phyloP scores from a whole-genome alignment of 225 moss, liverwort and hornwort genomes.

The Marchantia paleacea region DNA sequence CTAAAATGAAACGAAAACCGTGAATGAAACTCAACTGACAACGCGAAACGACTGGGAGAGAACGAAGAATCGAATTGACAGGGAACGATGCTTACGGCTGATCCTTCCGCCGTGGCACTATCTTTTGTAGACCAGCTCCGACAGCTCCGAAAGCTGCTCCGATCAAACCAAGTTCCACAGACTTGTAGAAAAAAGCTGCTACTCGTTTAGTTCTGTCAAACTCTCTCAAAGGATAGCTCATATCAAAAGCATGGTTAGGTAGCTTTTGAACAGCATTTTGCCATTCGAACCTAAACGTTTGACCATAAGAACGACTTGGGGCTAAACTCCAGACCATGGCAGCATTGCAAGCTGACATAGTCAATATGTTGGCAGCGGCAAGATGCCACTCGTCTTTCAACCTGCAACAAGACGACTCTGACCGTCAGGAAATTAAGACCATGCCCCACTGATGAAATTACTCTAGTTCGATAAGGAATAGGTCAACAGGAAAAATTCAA shows the following conservation, averaged over 20 bases:
- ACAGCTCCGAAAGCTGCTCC: slow-evolving; percentile 66
- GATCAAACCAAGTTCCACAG: slow-evolving; percentile 66
- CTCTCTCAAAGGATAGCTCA: slow-evolving; percentile 82
- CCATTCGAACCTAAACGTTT: slow-evolving; percentile 86
- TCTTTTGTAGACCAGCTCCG: slow-evolving; percentile 68
- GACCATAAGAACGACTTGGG: slow-evolving; percentile 89
- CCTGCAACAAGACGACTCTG: slow-evolving; percentile 42
- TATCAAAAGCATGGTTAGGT: slow-evolving; percentile 83
- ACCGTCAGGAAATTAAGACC: not conserved
- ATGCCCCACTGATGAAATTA: not conserved
- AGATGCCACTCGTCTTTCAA: slow-evolving; percentile 94
- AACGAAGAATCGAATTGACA: not conserved
- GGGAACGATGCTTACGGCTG: slow-evolving; percentile 29
- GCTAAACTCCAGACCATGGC: slow-evolving; percentile 84
- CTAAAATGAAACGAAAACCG: not conserved
- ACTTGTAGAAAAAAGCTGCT: slow-evolving; percentile 78
- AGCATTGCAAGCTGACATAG: slow-evolving; percentile 78
- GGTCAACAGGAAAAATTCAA: not conserved
- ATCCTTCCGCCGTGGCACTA: slow-evolving; percentile 62
- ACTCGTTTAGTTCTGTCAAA: slow-evolving; percentile 80
- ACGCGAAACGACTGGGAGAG: not conserved
- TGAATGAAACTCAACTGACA: not conserved
- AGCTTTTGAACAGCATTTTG: slow-evolving; percentile 90
- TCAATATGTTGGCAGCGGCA: slow-evolving; percentile 81
- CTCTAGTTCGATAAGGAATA: not conserved